Base-by-base conservation (phyloP, 2,329 filamentous ascomycete species). In the Colletotrichum sp. region DNA sequence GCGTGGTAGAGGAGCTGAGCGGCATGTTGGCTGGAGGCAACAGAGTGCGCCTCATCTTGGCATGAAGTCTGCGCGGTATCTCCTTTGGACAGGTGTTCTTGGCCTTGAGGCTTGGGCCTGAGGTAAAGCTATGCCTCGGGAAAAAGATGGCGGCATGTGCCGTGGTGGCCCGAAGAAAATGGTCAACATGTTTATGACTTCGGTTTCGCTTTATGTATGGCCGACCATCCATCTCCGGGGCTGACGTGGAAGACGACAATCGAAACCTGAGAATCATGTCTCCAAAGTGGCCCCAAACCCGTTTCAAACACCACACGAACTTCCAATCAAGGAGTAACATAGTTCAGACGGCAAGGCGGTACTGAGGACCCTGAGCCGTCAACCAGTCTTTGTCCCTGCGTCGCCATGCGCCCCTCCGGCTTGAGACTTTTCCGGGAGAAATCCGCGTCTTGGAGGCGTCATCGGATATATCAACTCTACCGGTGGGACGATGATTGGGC, bases 61-160 rank as follows among this genome's bases (percentile, higher is more conserved):
- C 44, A 13, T 24, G n/a, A 52, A 21, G 0, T 24, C 44, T 52
- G 44, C 10, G 44, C 44, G 3, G n/a, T 8, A 21, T 0, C 0
- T 21, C 44, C 44, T 1, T 8, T 3, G 44, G 10, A 52, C 44
- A 52, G 44, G 4, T 52, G 44, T 52, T 13, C 44, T 52, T 52
- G 44, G 44, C 6, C 44, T 21, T 52, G 44, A 3, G 44, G 44
- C 12, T 52, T 52, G 44, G 6, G 2, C 6, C 44, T 21, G n/a
- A 3, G 44, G n/a, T 13, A 21, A 52, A 52, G 44, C 0, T 0
- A 52, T 12, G 44, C 44, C 44, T 52, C 44, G n/a, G 39, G 18
- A 9, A 39, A 9, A 18, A 18, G 36, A 39, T 5, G 36, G 36
- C 36, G 16, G 36, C 36, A 18, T 39, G 36, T 39, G 36, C 16